A percentile compares a stretch with the other conserved stretches of the same genome.
Evolutionary conservation across 495 filamentous ascomycete species (phyloP).

Genomic region (Saxophila tyrrhenica): DNA sequence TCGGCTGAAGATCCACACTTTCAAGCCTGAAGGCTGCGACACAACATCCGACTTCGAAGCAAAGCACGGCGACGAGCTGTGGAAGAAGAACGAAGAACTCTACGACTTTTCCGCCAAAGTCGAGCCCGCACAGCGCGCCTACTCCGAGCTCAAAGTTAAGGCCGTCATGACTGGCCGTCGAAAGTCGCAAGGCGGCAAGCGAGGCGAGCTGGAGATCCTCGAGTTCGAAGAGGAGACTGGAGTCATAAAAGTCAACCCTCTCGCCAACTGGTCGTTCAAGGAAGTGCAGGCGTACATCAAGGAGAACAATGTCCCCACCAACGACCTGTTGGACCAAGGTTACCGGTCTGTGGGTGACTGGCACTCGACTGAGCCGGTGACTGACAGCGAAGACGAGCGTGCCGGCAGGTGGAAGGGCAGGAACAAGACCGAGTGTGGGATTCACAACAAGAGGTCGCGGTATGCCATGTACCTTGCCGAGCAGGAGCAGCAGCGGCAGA

Average conservation of each 20-base stretch:
- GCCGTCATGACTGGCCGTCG: conserved; percentile 92
- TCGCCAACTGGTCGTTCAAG: conserved; percentile 88
- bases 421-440: conserved; percentile 91
- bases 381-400: conserved; percentile 89
- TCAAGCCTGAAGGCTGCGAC: conserved; percentile 65
- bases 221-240: conserved; percentile 90
- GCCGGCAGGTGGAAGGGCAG: conserved; percentile 94
- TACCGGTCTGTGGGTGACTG: conserved; percentile 98
- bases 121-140: conserved; percentile 88
- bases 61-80: conserved; percentile 71
- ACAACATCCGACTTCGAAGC: conserved; percentile 65
- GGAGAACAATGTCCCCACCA: conserved; percentile 84
- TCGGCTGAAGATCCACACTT: conserved; percentile 68
- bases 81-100: conserved; percentile 73
- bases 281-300: conserved; percentile 81
- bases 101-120: conserved; percentile 98
- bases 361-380: conserved; percentile 86
- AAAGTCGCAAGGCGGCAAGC: conserved; percentile 85
- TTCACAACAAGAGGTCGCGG: conserved; percentile 89
- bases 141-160: conserved; percentile 74
- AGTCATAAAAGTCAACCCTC: conserved; percentile 95
- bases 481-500: conserved; percentile 61
- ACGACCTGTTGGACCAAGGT: conserved; percentile 73
- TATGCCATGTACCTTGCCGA: conserved; percentile 76
- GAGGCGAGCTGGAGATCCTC: conserved; percentile 76